Evolutionary conservation across 331 rosid genomes (phyloP), one percentile per base, ranked within the genome.

Genomic region (Prunus yedoensis): DNA sequence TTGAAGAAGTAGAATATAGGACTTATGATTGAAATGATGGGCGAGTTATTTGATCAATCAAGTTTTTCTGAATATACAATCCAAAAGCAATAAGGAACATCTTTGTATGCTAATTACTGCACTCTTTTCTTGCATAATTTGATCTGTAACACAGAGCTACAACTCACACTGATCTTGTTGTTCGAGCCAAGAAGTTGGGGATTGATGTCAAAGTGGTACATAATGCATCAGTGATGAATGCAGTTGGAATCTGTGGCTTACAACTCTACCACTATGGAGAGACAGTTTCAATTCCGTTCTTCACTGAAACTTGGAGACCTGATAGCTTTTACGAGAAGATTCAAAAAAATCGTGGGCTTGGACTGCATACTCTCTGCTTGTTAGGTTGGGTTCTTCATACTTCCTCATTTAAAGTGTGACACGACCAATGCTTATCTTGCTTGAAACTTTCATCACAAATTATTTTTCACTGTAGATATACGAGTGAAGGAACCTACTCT

Each of bases 321-420:
- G 93, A 89, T 87, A 91, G 96, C 76, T 94, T 94, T 81, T 94
- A 91, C 54, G 90, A 91, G 83, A 94, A 91, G 85, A 94, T 94
- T 81, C 88, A 87, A 60, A 82, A 66, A 28, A 94, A 94, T 78
- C 84, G 87, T 59, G 68, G 2, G 11, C 88, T 94, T 56, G 97
- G 97, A 60, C 85, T 94, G 50, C 98, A 94, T 68, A 89, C 98
- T 1, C 97, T 91, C 74, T 94, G 98, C 90, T 83, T 94, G 75
- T 79, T 94, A 89, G 98, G 98, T 94, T 38, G 30, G 66, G 59
- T 3, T 80, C 43, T 78, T 51, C 32, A 61, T 13, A 1, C 61
- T 74, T 21, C 8, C 23, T 16, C 51, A 41, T 17, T 69, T 10
- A 23, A 21, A 54, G 20, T 27, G 5, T 58, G 11, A 16, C 16